Base-by-base conservation (phyloP, 2,329 filamentous ascomycete species). In the Microthyrium microscopicum region DNA sequence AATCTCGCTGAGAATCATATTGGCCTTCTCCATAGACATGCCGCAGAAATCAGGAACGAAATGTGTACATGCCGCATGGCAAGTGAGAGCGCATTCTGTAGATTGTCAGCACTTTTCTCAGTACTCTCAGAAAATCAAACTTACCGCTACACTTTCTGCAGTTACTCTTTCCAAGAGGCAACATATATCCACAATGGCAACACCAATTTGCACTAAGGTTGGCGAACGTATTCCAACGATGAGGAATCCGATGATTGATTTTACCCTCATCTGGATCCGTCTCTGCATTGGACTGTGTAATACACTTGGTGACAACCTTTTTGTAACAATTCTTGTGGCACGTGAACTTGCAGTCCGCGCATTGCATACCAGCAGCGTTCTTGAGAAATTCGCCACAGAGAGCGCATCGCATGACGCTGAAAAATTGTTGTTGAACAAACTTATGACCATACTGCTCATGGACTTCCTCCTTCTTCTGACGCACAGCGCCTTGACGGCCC, bases 351-450 rank as follows among this genome's bases (percentile, higher is more conserved):
- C 89, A 98, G 59, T 98, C 89, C 43, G 91, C 81, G 57, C 89
- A 98, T 60, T 98, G 89, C 87, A 98, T 98, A 40, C 89, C 89
- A 16, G 89, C 82, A 31, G 87, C 91, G 54, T 95, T 95, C 53
- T 95, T 98, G 59, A 98, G 77, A 51, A 98, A 95, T 45, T 98
- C 89, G 39, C 85, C 89, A 53, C 89, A 98, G 22, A 95, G 73
- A 11, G 89, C 89, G 58, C 89, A 98, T 41, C 89, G 87, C 89
- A 98, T 98, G 51, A 98, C 94, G 67, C 95, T 98, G 74, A 95
- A 98, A 58, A 98, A 98, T 55, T 94, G 89, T 54, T 94, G 85
- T 50, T 89, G 81, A 36, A 95, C 77, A 51, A 98, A 98, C 60
- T 95, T 98, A 74, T 98, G 89, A 31, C 89, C 89, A 53, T 93